These are phyloP conservation scores for Claviceps sp. DNA, from an alignment of 2,329 filamentous ascomycete genomes.

Conservation along the genomic window DNA sequence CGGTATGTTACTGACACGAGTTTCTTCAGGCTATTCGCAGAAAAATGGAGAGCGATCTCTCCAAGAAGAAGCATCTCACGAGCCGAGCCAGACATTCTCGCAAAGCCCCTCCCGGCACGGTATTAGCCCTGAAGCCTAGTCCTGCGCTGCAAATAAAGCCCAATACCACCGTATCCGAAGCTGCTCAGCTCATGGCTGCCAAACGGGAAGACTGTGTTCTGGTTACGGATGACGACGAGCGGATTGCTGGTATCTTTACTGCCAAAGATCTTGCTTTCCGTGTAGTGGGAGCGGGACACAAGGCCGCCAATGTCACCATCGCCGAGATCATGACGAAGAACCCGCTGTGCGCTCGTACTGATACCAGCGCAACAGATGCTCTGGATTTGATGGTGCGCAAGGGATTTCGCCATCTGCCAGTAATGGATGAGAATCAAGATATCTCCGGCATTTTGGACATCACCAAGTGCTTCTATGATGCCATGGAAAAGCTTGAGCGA, in stretches of 20 bases:
- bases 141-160: conserved; percentile 97
- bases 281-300: conserved; percentile 81
- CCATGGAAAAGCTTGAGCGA: conserved; percentile 98
- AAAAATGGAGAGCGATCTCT: conserved; percentile 95
- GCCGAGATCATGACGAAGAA: conserved; percentile 99
- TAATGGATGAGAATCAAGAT: conserved; percentile 99
- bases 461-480: conserved; percentile 99
- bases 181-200: conserved; percentile 95
- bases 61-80: conserved; percentile 83
- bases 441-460: conserved; percentile 97
- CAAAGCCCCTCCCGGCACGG: conserved; percentile 91
- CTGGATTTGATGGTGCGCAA: conserved; percentile 97
- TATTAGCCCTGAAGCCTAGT: conserved; percentile 88
- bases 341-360: conserved; percentile 88
- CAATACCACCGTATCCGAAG: conserved; percentile 82
- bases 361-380: conserved; percentile 95
- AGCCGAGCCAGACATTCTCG: conserved; percentile 70
- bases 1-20: conserved; percentile 1
- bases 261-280: conserved; percentile 97
- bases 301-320: conserved; percentile 82
- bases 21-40: conserved; percentile 70
- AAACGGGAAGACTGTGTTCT: conserved; percentile 97
- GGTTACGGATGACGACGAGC: conserved; percentile 93
- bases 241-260: conserved; percentile 97
- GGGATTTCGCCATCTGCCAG: conserved; percentile 90